Evolutionary conservation across 768 basidiomycete species (phyloP), one percentile per base, ranked within the genome.

Genomic region (Rhizopogon roseolus): DNA sequence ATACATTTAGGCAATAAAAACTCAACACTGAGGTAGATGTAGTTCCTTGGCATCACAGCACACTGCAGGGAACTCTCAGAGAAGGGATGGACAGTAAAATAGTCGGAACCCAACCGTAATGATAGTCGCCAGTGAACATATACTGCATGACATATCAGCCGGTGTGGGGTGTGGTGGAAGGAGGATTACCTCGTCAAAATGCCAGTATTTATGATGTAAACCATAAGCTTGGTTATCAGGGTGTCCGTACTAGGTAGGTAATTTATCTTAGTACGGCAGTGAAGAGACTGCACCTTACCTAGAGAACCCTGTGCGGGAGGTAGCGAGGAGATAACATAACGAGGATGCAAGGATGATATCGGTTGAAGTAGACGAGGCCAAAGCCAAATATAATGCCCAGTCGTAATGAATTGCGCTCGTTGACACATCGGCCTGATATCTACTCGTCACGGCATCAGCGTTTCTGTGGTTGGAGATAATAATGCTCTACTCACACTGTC

Each of bases 251-350:
- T n/a, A n/a, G n/a, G n/a, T 52, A 46, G 19, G 45, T 2, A 22
- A 5, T 29, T 28, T 19, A 4, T 34, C 10, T 5, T 32, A 32
- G 10, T 9, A 19, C 6, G 2, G 14, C 17, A 45, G 10, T 17
- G 6, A 19, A 46, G 1, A 14, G 6, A 52, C 4, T 29, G 25
- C 28, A 10, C 19, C 39, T 22, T 32, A 52, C 50, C 27, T 8
- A 4, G 11, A 9, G 8, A 22, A 48, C n/a, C 50, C 50, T 48
- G 50, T 52, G 19, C 39, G 50, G 9, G 42, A 44, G 9, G 11
- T 32, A 29, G 50, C 29, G 13, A 52, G 28, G 29, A 52, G 50
- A 44, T 52, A 52, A 17, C 41, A 52, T 34, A 52, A 13, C 13
- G 50, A 52, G 1, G 4, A 6, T 48, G 50, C 28, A 16, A 52